These are phyloP conservation scores for Ceratobasidium sp. DNA, from an alignment of 1,284 basidiomycete species.

Conservation along the genomic window DNA sequence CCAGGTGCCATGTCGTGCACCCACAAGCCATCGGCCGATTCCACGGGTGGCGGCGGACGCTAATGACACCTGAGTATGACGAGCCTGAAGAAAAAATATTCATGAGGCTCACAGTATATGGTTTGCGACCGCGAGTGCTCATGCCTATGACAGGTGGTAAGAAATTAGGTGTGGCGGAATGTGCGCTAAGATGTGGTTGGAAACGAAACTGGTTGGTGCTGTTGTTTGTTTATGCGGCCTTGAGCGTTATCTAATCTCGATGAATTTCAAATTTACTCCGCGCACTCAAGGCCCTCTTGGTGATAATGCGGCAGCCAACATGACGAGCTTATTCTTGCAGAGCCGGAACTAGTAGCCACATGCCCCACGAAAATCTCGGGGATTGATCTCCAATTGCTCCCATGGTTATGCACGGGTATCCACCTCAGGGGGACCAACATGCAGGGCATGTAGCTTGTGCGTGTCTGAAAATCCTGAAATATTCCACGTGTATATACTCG, in stretches of 20 bases:
- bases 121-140: constrained; percentile 43
- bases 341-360: constrained; percentile 12
- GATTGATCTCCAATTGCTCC: not conserved
- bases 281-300: not conserved
- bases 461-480: not conserved
- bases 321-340: not conserved
- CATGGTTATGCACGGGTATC: not conserved
- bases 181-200: constrained; percentile 1
- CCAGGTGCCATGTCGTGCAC: constrained; percentile 76
- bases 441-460: not conserved
- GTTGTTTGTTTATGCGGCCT: constrained; percentile 7
- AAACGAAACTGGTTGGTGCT: not conserved
- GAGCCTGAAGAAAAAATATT: not conserved
- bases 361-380: constrained; percentile 12
- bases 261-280: too few relatives aligned
- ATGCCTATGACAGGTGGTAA: constrained; percentile 12
- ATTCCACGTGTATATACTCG: not conserved
- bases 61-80: constrained; percentile 14
- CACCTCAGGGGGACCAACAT: not conserved
- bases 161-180: not conserved
- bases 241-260: not conserved
- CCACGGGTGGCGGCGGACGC: constrained; percentile 33
- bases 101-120: constrained; percentile 40
- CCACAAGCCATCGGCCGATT: constrained; percentile 69
- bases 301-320: not conserved